Percentiles rank a stretch among this genome's conserved stretches.
Evolutionary conservation across 371 early-diverging fungal species (phyloP).

Genomic region (Mucor piriformis): DNA sequence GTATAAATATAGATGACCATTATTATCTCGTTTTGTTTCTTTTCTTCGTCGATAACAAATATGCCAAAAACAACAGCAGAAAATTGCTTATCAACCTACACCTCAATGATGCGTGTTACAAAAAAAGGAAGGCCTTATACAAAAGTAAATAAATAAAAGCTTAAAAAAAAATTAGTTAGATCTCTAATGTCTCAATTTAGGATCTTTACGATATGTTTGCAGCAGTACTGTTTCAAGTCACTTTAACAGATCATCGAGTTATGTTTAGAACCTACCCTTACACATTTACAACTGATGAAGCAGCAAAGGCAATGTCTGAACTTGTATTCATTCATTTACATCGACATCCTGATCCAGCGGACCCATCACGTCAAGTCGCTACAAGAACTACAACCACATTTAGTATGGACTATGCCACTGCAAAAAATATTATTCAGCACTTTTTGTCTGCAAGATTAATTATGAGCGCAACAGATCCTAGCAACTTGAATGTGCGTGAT

Average conservation of each 20-base stretch:
- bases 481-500: constrained; percentile 49
- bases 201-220: constrained; percentile 52
- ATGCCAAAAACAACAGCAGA: constrained; percentile 21
- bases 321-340: constrained; percentile 58
- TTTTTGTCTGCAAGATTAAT: constrained; percentile 59
- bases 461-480: constrained; percentile 54
- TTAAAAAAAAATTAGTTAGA: background rate
- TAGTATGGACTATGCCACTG: constrained; percentile 57
- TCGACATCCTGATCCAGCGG: constrained; percentile 54
- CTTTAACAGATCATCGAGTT: constrained; percentile 45
- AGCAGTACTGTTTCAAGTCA: constrained; percentile 44
- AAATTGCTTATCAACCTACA: constrained; percentile 25
- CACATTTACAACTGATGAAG: constrained; percentile 66
- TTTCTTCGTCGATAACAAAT: background rate
- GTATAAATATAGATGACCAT: background rate
- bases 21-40: background rate
- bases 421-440: constrained; percentile 59
- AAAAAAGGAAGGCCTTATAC: constrained; percentile 34
- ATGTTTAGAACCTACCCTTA: constrained; percentile 58
- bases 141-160: constrained; percentile 21
- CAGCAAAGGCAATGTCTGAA: constrained; percentile 48
- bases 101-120: constrained; percentile 34
- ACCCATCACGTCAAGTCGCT: constrained; percentile 42
- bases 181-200: constrained; percentile 16
- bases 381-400: constrained; percentile 60